Evolutionary conservation across 768 basidiomycete species (phyloP), one percentile per base, ranked within the genome.

Genomic region (Lentinula aciculospora): DNA sequence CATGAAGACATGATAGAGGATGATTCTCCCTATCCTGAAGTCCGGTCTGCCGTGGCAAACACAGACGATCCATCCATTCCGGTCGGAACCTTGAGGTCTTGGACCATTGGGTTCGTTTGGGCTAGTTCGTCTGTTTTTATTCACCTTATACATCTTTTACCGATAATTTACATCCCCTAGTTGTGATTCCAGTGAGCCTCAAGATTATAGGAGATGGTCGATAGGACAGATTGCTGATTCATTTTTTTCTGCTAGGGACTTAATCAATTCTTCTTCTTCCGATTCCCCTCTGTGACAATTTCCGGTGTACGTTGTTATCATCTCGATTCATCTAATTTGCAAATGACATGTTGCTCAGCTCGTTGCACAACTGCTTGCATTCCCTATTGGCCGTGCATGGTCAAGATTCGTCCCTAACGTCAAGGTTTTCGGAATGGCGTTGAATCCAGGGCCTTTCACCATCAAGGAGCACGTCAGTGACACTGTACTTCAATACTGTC

Each of bases 371-470:
- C 74, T 91, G 39, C 69, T 90, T 50, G 78, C 82, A 32, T 88
- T 86, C 72, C 88, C 88, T 12, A 53, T 85, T 44, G 84, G 86
- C 34, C 78, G 81, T 45, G 66, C 76, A 4, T 85, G 83, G 81
- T 85, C 83, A 6, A 69, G 72, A 23, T 60, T 79, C 29, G 29
- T 87, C 12, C 84, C 84, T 10, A 75, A 78, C 58, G 67, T 79
- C 67, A 78, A 71, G 53, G 67, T 85, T 19, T 76, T 84, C 45
- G 84, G 84, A 4, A 28, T 76, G 7, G 64, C 73, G 2, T 62
- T 87, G 40, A 87, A 87, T 63, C 84, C 85, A 12, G 89, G 89
- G 21, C 84, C 81, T 1, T 91, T 88, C 73, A 78, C 79, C 1
- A 81, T 89, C 65, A 91, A 91, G 70, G 89, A 89, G 67, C 84